Conservation (phyloP, 768 basidiomycete genomes). For the Lentinula lateritia region DNA sequence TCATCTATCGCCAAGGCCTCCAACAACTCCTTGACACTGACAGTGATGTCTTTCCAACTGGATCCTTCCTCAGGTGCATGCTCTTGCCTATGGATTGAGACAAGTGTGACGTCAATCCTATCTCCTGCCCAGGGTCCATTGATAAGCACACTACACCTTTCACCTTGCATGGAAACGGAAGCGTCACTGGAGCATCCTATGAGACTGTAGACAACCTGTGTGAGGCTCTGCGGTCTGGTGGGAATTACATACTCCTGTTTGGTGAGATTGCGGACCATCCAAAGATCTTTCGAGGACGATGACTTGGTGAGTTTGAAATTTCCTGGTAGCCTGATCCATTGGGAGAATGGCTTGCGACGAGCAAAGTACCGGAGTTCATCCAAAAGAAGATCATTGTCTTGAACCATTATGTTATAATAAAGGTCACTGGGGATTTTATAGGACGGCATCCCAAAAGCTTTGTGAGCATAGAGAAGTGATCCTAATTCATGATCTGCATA, state of each 20-base stretch:
- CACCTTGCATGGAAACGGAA: not conserved
- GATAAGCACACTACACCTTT: not conserved
- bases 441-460: not conserved
- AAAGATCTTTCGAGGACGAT: not conserved
- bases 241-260: not conserved
- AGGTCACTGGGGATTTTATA: not conserved
- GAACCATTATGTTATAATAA: not conserved
- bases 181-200: not conserved
- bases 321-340: not conserved
- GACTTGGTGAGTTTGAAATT: not conserved
- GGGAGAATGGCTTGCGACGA: not conserved
- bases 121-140: not conserved
- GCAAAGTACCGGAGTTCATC: not conserved
- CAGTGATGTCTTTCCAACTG: not conserved
- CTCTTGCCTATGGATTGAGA: not conserved
- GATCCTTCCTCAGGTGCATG: not conserved
- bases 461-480: not conserved
- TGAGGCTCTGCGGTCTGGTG: not conserved
- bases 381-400: not conserved
- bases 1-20: not conserved
- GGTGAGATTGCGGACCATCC: not conserved
- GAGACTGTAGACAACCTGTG: not conserved
- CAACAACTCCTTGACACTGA: not conserved
- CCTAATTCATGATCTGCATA: not conserved
- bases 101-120: not conserved